Percentiles rank a stretch among this genome's conserved stretches.
phyloP scores from a whole-genome alignment of 2,329 filamentous ascomycete species.

The Atkinsonella texensis region DNA sequence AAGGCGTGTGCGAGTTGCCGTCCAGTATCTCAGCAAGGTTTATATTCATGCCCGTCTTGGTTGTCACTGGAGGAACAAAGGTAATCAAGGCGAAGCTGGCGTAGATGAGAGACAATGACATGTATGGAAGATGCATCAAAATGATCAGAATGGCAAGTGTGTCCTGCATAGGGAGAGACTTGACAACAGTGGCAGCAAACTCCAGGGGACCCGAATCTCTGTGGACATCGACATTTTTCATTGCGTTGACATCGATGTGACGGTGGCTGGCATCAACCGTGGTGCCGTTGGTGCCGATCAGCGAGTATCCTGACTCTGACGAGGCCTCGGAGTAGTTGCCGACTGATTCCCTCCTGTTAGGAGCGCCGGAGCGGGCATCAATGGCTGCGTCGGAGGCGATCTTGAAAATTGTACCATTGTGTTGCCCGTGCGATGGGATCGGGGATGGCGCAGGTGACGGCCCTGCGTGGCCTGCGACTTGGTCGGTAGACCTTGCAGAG shows the following conservation, averaged over 20 bases:
- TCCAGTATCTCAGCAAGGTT: slow-evolving; percentile 89
- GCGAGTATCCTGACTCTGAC: slow-evolving; percentile 37
- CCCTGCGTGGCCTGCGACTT: slow-evolving; percentile 19
- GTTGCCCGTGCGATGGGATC: slow-evolving; percentile 12
- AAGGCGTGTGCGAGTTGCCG: slow-evolving; percentile 73
- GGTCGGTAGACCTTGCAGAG: slow-evolving; percentile 23
- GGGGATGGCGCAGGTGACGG: slow-evolving; percentile 15
- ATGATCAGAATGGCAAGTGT: slow-evolving; percentile 95
- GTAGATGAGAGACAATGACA: slow-evolving; percentile 80
- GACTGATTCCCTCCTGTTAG: slow-evolving; percentile 34
- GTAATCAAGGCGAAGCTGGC: slow-evolving; percentile 86
- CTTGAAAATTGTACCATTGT: slow-evolving; percentile 25
- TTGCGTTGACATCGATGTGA: slow-evolving; percentile 58
- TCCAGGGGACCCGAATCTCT: slow-evolving; percentile 62
- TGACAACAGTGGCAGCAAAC: slow-evolving; percentile 74
- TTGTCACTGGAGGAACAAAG: slow-evolving; percentile 74
- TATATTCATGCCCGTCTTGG: slow-evolving; percentile 64
- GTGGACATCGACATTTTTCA: slow-evolving; percentile 56
- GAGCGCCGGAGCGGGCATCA: slow-evolving; percentile 30
- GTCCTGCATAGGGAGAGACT: slow-evolving; percentile 82
- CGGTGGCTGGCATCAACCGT: slow-evolving; percentile 40
- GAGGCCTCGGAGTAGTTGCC: slow-evolving; percentile 41
- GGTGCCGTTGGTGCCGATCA: slow-evolving; percentile 24
- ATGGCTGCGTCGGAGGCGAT: slow-evolving; percentile 11
- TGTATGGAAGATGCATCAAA: slow-evolving; percentile 80